phyloP scores from a whole-genome alignment of 2,329 filamentous ascomycete species.

The Ophiocordyceps australis region DNA sequence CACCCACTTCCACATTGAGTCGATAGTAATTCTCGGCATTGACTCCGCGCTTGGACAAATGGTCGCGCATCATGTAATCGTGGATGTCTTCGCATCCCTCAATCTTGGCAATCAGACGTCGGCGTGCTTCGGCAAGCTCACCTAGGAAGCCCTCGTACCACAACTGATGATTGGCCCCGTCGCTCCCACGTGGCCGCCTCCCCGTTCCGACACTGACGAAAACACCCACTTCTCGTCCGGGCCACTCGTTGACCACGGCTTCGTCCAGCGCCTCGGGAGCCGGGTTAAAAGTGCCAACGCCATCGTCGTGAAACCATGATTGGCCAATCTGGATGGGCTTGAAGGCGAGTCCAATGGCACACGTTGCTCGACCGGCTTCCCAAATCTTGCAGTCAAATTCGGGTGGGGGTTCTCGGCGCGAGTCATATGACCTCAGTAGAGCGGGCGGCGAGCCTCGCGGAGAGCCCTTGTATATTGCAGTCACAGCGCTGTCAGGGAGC shows the following conservation, averaged over 20 bases:
- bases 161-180: conserved; percentile 53
- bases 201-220: conserved; percentile 93
- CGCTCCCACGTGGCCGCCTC: conserved; percentile 48
- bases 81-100: conserved; percentile 90
- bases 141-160: conserved; percentile 94
- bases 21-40: conserved; percentile 85
- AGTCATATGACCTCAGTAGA: conserved; percentile 85
- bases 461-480: conserved; percentile 77
- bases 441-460: conserved; percentile 47
- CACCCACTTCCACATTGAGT: conserved; percentile 90
- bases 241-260: conserved; percentile 85
- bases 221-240: conserved; percentile 77
- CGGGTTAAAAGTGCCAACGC: conserved; percentile 81
- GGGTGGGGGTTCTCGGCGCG: conserved; percentile 72
- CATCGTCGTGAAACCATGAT: conserved; percentile 86
- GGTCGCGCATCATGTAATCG: conserved; percentile 64
- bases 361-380: conserved; percentile 92
- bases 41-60: conserved; percentile 60
- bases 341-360: conserved; percentile 78
- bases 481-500: conserved; percentile 50
- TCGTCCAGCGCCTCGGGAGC: conserved; percentile 75
- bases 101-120: conserved; percentile 75
- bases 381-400: conserved; percentile 93
- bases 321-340: conserved; percentile 92
- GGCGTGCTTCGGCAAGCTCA: conserved; percentile 78